These are phyloP conservation scores for Pythium scleroteichum DNA, from an alignment of 352 stramenopile genomes.

Conservation along the genomic window DNA sequence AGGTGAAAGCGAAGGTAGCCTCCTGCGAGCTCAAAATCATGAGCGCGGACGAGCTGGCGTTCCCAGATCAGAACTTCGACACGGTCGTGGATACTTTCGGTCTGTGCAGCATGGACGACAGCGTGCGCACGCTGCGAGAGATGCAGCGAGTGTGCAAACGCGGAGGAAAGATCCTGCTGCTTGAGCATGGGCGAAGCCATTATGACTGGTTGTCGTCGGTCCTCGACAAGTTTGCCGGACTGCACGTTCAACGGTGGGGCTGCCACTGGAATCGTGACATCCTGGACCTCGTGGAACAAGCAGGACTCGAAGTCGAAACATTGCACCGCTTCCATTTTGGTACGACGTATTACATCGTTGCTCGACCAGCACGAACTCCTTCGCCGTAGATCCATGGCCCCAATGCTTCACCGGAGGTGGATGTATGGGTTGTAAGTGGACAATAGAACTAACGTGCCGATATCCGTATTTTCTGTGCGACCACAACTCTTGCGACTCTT, in stretches of 20 bases:
- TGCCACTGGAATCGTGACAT: conserved; percentile 98
- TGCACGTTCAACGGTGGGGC: conserved; percentile 94
- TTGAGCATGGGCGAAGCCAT: conserved; percentile 94
- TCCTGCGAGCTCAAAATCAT: conserved; percentile 57
- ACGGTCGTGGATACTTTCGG: conserved; percentile 97
- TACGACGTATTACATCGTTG: conserved; percentile 92
- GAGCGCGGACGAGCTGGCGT: conserved; percentile 57
- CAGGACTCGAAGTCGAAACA: conserved; percentile 86
- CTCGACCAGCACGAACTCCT: conserved; percentile 33
- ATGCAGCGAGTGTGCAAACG: conserved; percentile 93
- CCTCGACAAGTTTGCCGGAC: conserved; percentile 92
- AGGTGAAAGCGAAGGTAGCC: conserved; percentile 21
- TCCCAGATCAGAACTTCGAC: conserved; percentile 86
- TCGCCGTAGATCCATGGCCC: background rate
- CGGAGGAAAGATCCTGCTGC: conserved; percentile 87
- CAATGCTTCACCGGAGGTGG: no score
- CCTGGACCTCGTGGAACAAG: conserved; percentile 76
- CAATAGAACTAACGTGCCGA: no score
- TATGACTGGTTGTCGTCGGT: conserved; percentile 90
- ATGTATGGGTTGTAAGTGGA: no score
- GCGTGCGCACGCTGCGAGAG: conserved; percentile 87
- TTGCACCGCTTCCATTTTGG: conserved; percentile 94
- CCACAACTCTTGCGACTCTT: background rate
- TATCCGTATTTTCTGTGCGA: no score
- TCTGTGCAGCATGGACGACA: conserved; percentile 95